Base-by-base conservation (phyloP, 208 protist genomes). In the Acanthamoeba comandoni region DNA sequence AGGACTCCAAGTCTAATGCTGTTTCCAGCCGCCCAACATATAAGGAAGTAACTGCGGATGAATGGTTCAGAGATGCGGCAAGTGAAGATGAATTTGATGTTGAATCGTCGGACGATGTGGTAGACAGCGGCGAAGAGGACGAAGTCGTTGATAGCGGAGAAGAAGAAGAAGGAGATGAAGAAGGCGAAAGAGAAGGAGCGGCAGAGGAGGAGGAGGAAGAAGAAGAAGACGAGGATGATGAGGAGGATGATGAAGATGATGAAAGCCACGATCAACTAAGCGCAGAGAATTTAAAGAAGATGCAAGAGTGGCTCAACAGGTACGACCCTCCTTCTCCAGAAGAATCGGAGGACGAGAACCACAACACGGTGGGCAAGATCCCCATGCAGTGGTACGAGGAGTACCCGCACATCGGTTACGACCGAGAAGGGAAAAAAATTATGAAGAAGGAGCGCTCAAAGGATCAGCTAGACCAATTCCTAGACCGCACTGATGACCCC, bases 321-420 rank as follows among this genome's bases (percentile, higher is more conserved):
- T 39, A 91, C 35, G 84, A 91, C 49, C 48, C 60, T 22, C 64
- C 60, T 4, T 58, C 69, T 12, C 9, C 60, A 2, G 84, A 91
- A 48, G 84, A 91, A 24, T 71, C 60, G 3, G 84, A 77, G 13
- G 84, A 91, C 69, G 84, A 91, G 84, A 77, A 49, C 13, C 48
- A 91, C 35, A 97, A 97, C 79, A 92, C 85, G 39, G 62, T 96
- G 31, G 96, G 97, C 60, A 96, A 97, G 67, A 91, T 98, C 13
- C 97, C 97, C 29, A 52, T 97, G 24, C 92, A 97, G 60, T 98
- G 96, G 96, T 98, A 98, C 90, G 91, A 96, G 15, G 96, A 97
- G 22, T 94, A 94, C 35, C 92, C 95, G 53, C 96, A 97, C 94
- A 94, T 97, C 60, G 96, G 95, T 91, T 96, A 95, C 79, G 91